phyloP scores from a whole-genome alignment of 768 basidiomycete genomes.

The Coprinellus micaceus region DNA sequence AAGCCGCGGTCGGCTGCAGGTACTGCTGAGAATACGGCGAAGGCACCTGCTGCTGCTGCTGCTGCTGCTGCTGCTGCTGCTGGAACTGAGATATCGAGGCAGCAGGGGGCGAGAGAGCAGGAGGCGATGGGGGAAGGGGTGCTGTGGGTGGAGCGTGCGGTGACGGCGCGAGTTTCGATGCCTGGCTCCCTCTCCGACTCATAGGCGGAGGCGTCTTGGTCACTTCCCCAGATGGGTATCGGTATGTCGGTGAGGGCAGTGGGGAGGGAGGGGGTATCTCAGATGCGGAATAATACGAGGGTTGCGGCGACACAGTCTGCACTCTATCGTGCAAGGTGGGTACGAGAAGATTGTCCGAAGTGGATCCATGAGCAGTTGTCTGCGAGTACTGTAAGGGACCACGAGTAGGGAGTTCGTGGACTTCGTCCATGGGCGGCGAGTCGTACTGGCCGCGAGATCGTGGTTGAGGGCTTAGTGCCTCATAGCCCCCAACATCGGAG shows the following conservation, averaged over 20 bases:
- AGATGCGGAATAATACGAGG: constrained; percentile 69
- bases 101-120: constrained; percentile 7
- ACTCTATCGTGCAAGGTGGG: no score
- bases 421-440: constrained; percentile 40
- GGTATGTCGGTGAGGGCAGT: constrained; percentile 48
- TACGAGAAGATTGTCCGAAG: no score
- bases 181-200: constrained; percentile 35
- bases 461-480: constrained; percentile 42
- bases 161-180: constrained; percentile 22
- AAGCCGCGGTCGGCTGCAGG: constrained; percentile 5
- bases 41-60: constrained; percentile 2
- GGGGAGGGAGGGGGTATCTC: constrained; percentile 65
- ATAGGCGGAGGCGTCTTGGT: constrained; percentile 42
- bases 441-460: constrained; percentile 36
- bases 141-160: constrained; percentile 24
- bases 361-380: constrained; percentile 4
- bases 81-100: background rate
- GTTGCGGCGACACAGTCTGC: constrained; percentile 37
- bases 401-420: constrained; percentile 22
- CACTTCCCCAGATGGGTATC: constrained; percentile 42
- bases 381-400: constrained; percentile 23
- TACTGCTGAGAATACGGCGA: background rate
- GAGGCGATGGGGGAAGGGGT: constrained; percentile 22
- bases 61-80: background rate
- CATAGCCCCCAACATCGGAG: constrained; percentile 61